A percentile compares a stretch with the other conserved stretches of the same genome.
These are phyloP conservation scores for Pyronema omphalodes DNA, from an alignment of 495 filamentous ascomycete species.

Conservation along the genomic window DNA sequence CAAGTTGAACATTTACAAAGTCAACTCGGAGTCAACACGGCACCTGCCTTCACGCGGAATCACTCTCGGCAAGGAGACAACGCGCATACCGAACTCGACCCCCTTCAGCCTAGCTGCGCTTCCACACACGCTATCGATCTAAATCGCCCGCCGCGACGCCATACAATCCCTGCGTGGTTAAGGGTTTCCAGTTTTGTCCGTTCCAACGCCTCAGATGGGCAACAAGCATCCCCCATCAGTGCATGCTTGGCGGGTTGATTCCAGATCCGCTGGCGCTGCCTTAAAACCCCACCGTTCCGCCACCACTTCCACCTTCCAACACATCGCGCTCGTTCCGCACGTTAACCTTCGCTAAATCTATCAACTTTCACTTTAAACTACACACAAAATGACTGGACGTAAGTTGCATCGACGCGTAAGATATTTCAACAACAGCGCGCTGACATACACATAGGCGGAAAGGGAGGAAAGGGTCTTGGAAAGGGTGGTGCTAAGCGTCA, in stretches of 20 bases:
- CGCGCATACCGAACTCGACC: no score
- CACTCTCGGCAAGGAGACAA: no score
- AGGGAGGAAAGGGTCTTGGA: constrained; percentile 94
- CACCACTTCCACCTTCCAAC: background rate
- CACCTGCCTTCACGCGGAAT: no score
- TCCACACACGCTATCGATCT: no score
- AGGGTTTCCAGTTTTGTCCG: background rate
- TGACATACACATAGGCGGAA: constrained; percentile 44
- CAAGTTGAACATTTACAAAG: no score
- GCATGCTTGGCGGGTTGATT: constrained; percentile 4
- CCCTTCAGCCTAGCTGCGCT: no score
- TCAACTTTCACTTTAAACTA: constrained; percentile 11
- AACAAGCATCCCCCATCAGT: background rate
- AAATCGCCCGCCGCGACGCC: no score
- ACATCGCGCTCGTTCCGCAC: background rate
- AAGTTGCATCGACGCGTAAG: constrained; percentile 32
- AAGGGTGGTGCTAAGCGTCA: constrained; percentile 80
- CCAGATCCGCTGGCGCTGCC: background rate
- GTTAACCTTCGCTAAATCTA: background rate
- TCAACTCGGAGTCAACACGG: no score
- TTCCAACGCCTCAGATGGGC: background rate
- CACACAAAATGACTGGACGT: constrained; percentile 80
- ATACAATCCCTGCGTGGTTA: background rate
- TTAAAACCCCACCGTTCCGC: constrained; percentile 1
- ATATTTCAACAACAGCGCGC: constrained; percentile 11